Percentiles rank a stretch among this genome's conserved stretches.
These are phyloP conservation scores for Carex scoparia DNA, from an alignment of 176 grass and related monocot species.

Conservation along the genomic window DNA sequence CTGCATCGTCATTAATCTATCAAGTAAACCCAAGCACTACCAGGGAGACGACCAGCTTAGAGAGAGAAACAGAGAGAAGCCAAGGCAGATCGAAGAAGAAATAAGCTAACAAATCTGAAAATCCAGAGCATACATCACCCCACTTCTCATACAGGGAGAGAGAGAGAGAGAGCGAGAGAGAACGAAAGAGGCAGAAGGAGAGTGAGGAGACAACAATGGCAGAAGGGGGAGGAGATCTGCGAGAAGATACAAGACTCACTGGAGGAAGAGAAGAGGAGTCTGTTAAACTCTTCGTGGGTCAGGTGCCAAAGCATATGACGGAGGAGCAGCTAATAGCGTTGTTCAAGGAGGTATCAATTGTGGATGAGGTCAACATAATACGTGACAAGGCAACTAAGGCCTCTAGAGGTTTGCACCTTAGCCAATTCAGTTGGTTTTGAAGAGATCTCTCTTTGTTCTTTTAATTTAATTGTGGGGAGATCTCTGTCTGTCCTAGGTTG, in stretches of 20 bases:
- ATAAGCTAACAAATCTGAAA: constrained; percentile 23
- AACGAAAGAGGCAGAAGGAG: background rate
- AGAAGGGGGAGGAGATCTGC: constrained; percentile 21
- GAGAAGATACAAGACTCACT: background rate
- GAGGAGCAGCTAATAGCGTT: constrained; percentile 55
- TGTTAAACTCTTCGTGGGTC: constrained; percentile 52
- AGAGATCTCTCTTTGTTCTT: background rate
- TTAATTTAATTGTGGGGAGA: constrained; percentile 17
- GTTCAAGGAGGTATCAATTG: constrained; percentile 79
- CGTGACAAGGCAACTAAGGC: constrained; percentile 89
- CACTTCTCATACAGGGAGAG: background rate
- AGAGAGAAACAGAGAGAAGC: constrained; percentile 19
- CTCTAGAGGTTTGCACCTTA: constrained; percentile 55
- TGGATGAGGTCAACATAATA: constrained; percentile 95
- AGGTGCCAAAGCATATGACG: constrained; percentile 42
- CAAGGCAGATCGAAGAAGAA: constrained; percentile 18
- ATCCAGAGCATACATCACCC: background rate
- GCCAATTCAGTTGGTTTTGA: background rate
- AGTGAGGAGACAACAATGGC: constrained; percentile 18
- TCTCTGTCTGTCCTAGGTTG: constrained; percentile 28
- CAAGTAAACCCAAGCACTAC: constrained; percentile 6
- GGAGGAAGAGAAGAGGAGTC: constrained; percentile 38
- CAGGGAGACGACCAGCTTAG: constrained; percentile 4
- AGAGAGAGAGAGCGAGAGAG: background rate
- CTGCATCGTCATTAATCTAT: constrained; percentile 29